Evolutionary conservation across 1,284 basidiomycete species (phyloP), one percentile per base, ranked within the genome.

Genomic region (Cystobasidiaceae sp.): DNA sequence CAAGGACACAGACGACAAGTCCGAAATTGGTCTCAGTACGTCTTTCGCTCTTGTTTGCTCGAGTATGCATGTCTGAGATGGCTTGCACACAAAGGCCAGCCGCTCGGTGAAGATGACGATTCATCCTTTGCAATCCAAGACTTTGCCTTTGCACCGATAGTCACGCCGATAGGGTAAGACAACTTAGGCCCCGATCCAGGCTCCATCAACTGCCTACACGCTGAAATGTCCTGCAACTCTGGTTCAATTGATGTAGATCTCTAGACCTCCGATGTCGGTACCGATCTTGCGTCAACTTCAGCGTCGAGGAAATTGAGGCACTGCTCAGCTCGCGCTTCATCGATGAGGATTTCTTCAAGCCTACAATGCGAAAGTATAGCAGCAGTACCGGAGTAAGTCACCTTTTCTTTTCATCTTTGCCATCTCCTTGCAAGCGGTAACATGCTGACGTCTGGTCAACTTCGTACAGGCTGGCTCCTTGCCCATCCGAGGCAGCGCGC

Each of bases 331-430:
- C 72, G 0, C 55, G 71, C 19, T 74, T 74, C 62, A 70, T 74
- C 65, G 72, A 74, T 63, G 71, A 74, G 25, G 72, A 74, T 44
- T 73, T 73, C 55, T 74, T 74, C 59, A 60, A 68, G 45, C 73
- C 73, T 11, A 73, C 73, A 6, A 54, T 73, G 50, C 61, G 61
- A 0, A 56, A 64, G 27, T 68, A 46, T 34, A 30, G 25, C 15
- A 52, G 28, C 19, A 57, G 61, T 23, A 37, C 34, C 4, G 43
- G 44, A 19, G 41, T 48, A 27, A 15, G 17, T 39, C 21, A 2
- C 6, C n/a, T 21, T 6, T 0, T 44, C 2, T 21, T 49, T 15
- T 28, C 13, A 0, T 48, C 28, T 13, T 30, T 8, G 30, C 28
- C 32, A 3, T 3, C 32, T 51, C 27, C 11, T 21, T 27, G 19